Evolutionary conservation across 2,329 filamentous ascomycete genomes (phyloP).

Genomic region (Cercospora nicotianae): DNA sequence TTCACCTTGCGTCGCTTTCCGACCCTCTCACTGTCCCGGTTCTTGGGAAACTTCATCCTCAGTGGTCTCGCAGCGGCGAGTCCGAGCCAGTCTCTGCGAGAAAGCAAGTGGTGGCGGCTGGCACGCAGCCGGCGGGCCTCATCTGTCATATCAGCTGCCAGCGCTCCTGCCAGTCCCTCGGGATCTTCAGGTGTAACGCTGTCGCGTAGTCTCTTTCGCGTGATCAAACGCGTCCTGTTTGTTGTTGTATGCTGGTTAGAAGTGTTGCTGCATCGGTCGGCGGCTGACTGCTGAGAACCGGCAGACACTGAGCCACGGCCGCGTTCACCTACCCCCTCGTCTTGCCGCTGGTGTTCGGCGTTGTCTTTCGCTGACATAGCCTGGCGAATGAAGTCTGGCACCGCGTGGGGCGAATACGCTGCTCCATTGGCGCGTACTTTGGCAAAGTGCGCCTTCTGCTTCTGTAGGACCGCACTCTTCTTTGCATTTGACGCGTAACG

Average conservation of each 20-base stretch:
- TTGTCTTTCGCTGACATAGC: slow-evolving; percentile 11
- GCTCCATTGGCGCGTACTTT: slow-evolving; percentile 35
- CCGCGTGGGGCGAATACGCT: slow-evolving; percentile 15
- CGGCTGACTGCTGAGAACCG: neutral
- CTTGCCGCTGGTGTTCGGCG: neutral
- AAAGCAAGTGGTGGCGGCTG: slow-evolving; percentile 30
- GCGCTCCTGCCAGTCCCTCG: neutral
- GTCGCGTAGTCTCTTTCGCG: neutral
- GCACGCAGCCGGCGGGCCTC: neutral
- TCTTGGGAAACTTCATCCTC: slow-evolving; percentile 28
- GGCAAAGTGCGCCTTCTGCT: slow-evolving; percentile 51
- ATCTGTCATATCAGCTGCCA: neutral
- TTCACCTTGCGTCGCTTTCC: slow-evolving; percentile 35
- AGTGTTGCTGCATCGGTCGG: neutral
- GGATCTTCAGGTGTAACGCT: neutral
- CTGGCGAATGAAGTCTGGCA: slow-evolving; percentile 18
- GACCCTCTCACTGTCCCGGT: slow-evolving; percentile 29
- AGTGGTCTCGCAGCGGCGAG: slow-evolving; percentile 32
- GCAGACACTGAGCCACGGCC: neutral
- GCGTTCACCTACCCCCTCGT: neutral
- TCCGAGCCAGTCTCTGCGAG: slow-evolving; percentile 37
- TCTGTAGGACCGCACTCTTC: slow-evolving; percentile 40
- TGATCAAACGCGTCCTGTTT: neutral
- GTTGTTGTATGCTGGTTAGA: neutral
- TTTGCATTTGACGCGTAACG: slow-evolving; percentile 36